phyloP scores from a whole-genome alignment of 345 rosid genomes.

The Rubroshorea leprosula region DNA sequence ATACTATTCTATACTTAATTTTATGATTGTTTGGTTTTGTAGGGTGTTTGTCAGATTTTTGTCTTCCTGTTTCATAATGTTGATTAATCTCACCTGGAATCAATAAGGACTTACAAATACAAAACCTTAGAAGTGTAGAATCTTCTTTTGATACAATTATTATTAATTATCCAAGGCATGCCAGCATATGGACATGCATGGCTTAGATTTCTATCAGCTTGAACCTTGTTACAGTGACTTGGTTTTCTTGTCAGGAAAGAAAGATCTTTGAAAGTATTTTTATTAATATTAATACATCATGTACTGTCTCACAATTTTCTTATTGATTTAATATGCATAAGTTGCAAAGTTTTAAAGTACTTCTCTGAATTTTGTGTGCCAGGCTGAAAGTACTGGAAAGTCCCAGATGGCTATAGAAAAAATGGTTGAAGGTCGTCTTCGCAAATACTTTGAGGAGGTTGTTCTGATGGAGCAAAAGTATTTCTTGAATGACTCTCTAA shows the following conservation, averaged over 20 bases:
- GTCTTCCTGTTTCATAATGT: too few relatives aligned
- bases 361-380: conserved; percentile 21
- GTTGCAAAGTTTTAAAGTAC: too few relatives aligned
- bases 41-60: too few relatives aligned
- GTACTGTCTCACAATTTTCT: background rate
- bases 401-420: conserved; percentile 75
- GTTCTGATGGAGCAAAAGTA: conserved; percentile 88
- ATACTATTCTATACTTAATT: too few relatives aligned
- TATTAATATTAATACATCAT: background rate
- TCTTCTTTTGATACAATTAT: background rate
- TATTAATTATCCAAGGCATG: too few relatives aligned
- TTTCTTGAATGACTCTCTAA: conserved; percentile 61
- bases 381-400: conserved; percentile 90
- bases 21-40: too few relatives aligned
- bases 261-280: conserved; percentile 9
- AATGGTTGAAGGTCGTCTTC: conserved; percentile 96
- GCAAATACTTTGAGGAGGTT: conserved; percentile 89
- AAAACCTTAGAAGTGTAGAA: too few relatives aligned
- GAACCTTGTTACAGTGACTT: background rate
- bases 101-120: too few relatives aligned
- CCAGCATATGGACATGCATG: background rate
- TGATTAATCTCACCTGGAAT: too few relatives aligned
- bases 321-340: too few relatives aligned
- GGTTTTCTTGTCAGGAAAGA: background rate
- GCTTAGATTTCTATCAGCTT: conserved; percentile 1